These are phyloP conservation scores for Lentinula sp. DNA, from an alignment of 768 basidiomycete genomes.

Conservation along the genomic window DNA sequence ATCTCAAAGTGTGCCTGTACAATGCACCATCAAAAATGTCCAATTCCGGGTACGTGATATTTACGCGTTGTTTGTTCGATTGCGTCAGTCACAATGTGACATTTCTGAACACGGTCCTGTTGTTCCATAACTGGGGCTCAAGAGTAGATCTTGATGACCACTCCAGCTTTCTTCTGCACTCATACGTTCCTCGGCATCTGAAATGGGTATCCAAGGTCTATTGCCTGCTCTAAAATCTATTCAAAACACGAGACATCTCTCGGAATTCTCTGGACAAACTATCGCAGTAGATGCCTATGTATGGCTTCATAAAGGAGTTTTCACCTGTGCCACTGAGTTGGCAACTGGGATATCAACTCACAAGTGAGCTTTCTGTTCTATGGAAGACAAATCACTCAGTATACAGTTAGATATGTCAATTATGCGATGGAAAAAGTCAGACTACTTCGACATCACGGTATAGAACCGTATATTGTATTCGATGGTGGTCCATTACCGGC, in stretches of 20 bases:
- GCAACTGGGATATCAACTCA: constrained; percentile 79
- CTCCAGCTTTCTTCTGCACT: not conserved
- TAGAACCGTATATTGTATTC: constrained; percentile 90
- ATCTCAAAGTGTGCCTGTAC: too few relatives aligned
- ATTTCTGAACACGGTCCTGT: not conserved
- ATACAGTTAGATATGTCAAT: constrained; percentile 74
- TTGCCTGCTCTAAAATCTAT: constrained; percentile 89
- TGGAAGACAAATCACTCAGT: not conserved
- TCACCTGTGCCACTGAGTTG: constrained; percentile 85
- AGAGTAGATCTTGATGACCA: not conserved
- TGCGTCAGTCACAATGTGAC: not conserved
- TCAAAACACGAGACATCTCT: constrained; percentile 70
- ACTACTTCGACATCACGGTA: constrained; percentile 76
- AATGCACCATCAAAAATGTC: too few relatives aligned
- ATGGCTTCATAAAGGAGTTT: constrained; percentile 87
- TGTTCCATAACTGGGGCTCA: not conserved
- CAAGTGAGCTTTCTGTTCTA: constrained; percentile 51
- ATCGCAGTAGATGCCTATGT: constrained; percentile 95
- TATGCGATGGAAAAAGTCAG: constrained; percentile 93
- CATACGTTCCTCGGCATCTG: not conserved
- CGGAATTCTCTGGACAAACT: constrained; percentile 77
- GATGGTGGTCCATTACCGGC: constrained; percentile 95
- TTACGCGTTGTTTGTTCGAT: constrained; percentile 1
- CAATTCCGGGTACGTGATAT: not conserved
- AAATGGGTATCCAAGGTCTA: constrained; percentile 90